These are phyloP conservation scores for Spathaspora girioi DNA, from an alignment of 805 yeast species.

Conservation along the genomic window DNA sequence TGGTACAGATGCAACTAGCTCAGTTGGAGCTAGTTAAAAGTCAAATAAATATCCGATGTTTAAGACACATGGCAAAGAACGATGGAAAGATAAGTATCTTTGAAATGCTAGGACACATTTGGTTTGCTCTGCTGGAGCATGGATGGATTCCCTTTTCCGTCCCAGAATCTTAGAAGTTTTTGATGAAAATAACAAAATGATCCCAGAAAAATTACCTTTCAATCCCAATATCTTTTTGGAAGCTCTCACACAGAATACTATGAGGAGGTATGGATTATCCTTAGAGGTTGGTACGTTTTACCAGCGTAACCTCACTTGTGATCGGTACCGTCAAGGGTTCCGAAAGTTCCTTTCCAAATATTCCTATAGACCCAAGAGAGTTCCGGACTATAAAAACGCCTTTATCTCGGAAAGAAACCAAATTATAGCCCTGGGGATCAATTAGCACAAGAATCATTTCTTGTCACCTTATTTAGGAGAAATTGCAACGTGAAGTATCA, in stretches of 20 bases:
- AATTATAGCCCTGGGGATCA: too few species aligned
- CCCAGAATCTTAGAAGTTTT: not conserved
- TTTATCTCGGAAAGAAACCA: too few species aligned
- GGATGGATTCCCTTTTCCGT: not conserved
- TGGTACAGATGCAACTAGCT: not conserved
- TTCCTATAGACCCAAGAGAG: too few species aligned
- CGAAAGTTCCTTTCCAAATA: too few species aligned
- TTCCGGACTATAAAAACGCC: too few species aligned
- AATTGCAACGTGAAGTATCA: too few species aligned
- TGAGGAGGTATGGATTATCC: not conserved
- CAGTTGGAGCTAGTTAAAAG: not conserved
- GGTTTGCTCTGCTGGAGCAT: too few species aligned
- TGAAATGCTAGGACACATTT: not conserved
- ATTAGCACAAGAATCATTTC: too few species aligned
- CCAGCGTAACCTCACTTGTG: not conserved
- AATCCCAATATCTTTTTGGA: not conserved
- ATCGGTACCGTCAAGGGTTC: too few species aligned
- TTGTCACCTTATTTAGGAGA: too few species aligned
- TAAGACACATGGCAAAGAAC: too few species aligned
- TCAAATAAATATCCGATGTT: not conserved
- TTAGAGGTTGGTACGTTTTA: not conserved
- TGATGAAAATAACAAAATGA: not conserved
- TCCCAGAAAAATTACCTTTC: too few species aligned
- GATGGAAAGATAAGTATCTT: not conserved
- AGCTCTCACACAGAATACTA: not conserved